phyloP scores from a whole-genome alignment of 1,139 yeast species.

The Wickerhamomyces sp. region DNA sequence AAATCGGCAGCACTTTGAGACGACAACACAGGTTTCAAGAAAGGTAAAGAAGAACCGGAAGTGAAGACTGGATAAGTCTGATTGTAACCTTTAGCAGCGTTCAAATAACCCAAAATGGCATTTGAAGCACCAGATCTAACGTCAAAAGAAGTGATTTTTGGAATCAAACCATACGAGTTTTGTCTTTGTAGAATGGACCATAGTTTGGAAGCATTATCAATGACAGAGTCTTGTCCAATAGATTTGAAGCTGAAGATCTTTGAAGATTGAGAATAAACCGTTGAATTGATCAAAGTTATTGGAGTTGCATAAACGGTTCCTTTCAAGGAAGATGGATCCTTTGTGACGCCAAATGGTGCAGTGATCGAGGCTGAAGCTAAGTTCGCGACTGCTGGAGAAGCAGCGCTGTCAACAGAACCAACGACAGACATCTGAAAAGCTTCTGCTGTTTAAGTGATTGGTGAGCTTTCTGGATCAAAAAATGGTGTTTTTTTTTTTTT shows the following conservation, averaged over 20 bases:
- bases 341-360: constrained; percentile 54
- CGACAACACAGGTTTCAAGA: constrained; percentile 54
- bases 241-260: constrained; percentile 68
- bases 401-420: constrained; percentile 16
- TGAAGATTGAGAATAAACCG: constrained; percentile 56
- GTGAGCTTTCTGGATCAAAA: background rate
- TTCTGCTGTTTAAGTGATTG: background rate
- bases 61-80: constrained; percentile 45
- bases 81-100: constrained; percentile 29
- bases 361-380: constrained; percentile 31
- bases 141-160: constrained; percentile 57
- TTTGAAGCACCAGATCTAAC: constrained; percentile 83
- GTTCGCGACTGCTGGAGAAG: constrained; percentile 15
- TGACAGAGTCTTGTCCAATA: constrained; percentile 54
- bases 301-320: constrained; percentile 57
- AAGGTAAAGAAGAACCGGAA: constrained; percentile 63
- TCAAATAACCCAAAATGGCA: constrained; percentile 69
- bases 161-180: constrained; percentile 53
- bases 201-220: constrained; percentile 54
- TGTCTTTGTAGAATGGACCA: constrained; percentile 56
- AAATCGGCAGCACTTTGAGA: constrained; percentile 32
- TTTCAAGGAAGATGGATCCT: constrained; percentile 49
- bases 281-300: constrained; percentile 58
- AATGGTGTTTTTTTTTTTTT: background rate
- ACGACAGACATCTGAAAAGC: constrained; percentile 11